Evolutionary conservation across 805 yeast genomes (phyloP).

Genomic region (Metschnikowia proteae): DNA sequence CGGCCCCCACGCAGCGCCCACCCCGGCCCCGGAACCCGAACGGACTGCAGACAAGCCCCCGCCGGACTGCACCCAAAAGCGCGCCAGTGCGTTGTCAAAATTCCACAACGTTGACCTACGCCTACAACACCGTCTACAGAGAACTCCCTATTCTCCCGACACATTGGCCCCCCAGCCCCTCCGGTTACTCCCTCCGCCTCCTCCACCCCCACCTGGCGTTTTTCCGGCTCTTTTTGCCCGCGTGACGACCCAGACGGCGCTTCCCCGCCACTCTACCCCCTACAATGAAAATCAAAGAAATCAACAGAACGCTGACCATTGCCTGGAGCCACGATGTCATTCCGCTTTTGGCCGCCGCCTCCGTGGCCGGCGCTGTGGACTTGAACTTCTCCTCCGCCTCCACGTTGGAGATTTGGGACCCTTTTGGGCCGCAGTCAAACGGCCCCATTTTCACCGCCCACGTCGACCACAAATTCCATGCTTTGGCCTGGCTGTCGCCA

Average conservation of each 20-base stretch:
- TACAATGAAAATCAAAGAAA: constrained; percentile 64
- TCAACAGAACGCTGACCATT: constrained; percentile 84
- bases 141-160: constrained; percentile 3
- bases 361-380: constrained; percentile 95
- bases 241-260: not conserved
- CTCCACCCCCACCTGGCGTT: not conserved
- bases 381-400: constrained; percentile 79
- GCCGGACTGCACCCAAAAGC: not conserved
- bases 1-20: too few species aligned
- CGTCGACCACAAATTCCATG: constrained; percentile 54
- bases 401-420: constrained; percentile 74
- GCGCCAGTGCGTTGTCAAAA: constrained; percentile 7
- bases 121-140: constrained; percentile 1
- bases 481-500: constrained; percentile 76
- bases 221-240: not conserved
- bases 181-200: not conserved
- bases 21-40: too few species aligned
- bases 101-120: constrained; percentile 1
- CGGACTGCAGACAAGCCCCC: not conserved
- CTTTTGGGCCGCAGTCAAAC: constrained; percentile 39
- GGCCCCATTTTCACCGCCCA: constrained; percentile 34
- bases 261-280: not conserved
- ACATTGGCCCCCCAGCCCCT: not conserved
- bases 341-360: constrained; percentile 84
- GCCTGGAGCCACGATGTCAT: constrained; percentile 84